A percentile compares a stretch with the other conserved stretches of the same genome.
Conservation (phyloP, 257 asterid genomes). For the Petunia secreta region DNA sequence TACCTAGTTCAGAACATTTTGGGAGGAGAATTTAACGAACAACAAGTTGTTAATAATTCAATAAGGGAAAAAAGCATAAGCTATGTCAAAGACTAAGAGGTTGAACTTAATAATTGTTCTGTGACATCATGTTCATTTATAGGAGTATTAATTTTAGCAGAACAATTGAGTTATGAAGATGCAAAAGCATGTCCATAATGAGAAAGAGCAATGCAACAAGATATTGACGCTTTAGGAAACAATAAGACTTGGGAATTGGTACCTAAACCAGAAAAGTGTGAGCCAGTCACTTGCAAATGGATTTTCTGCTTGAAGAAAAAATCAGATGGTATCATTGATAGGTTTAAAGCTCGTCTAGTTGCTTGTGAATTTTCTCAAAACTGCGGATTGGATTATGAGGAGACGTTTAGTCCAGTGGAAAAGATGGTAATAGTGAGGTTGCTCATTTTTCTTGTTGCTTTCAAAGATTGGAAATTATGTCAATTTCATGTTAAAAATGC, state of each 20-base stretch:
- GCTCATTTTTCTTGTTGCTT: neutral
- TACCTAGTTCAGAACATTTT: neutral
- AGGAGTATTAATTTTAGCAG: neutral
- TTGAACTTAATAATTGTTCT: neutral
- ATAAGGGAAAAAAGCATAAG: constrained; percentile 12
- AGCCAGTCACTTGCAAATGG: neutral
- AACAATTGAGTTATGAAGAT: too few relatives aligned
- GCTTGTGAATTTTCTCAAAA: neutral
- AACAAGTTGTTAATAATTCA: neutral
- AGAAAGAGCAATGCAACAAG: too few relatives aligned
- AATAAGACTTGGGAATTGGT: too few relatives aligned
- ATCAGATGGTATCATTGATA: neutral
- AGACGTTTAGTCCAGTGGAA: neutral
- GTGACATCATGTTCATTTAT: neutral
- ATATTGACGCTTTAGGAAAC: too few relatives aligned
- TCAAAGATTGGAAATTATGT: neutral
- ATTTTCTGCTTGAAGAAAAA: neutral
- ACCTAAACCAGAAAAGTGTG: too few relatives aligned
- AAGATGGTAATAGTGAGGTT: neutral
- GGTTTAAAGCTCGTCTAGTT: neutral
- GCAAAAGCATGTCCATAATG: too few relatives aligned
- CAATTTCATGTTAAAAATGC: neutral
- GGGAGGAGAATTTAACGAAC: neutral
- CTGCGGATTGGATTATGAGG: neutral
- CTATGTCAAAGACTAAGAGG: neutral